Conservation (phyloP, 805 yeast species). For the Wickerhamomyces ciferrii region DNA sequence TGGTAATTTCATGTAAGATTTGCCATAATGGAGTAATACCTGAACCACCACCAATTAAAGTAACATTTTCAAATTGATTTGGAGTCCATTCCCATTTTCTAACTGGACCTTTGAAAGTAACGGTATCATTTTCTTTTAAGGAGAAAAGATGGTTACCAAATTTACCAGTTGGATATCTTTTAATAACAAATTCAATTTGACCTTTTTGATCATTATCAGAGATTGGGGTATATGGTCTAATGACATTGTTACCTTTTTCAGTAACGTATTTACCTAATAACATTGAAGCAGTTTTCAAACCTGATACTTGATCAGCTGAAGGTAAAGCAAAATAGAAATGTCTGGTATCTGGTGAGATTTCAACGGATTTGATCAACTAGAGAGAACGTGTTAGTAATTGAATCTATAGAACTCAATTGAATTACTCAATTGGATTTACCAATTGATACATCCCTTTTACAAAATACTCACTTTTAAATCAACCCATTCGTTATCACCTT, state of each 20-base stretch:
- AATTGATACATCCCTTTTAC: no score
- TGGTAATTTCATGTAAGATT: constrained; percentile 67
- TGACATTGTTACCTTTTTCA: constrained; percentile 78
- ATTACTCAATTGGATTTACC: constrained; percentile 2
- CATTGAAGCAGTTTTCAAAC: constrained; percentile 75
- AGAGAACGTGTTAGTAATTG: background rate
- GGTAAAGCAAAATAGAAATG: constrained; percentile 69
- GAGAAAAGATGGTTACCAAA: constrained; percentile 68
- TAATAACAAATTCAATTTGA: constrained; percentile 71
- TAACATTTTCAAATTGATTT: constrained; percentile 74
- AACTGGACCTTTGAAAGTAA: constrained; percentile 92
- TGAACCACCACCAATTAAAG: constrained; percentile 91
- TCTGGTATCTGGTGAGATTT: constrained; percentile 59
- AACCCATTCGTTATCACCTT: constrained; percentile 64
- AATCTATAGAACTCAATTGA: background rate
- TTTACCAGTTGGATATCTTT: constrained; percentile 81
- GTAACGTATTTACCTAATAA: constrained; percentile 78
- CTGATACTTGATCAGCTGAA: constrained; percentile 60
- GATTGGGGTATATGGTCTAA: constrained; percentile 79
- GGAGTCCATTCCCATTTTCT: constrained; percentile 88
- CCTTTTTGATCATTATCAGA: constrained; percentile 70
- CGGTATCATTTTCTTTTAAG: constrained; percentile 73
- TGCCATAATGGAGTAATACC: constrained; percentile 97
- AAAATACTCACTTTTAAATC: constrained; percentile 47
- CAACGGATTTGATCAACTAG: constrained; percentile 33